phyloP scores from a whole-genome alignment of 1,284 basidiomycete species.

The Apiotrichum gamsii region DNA sequence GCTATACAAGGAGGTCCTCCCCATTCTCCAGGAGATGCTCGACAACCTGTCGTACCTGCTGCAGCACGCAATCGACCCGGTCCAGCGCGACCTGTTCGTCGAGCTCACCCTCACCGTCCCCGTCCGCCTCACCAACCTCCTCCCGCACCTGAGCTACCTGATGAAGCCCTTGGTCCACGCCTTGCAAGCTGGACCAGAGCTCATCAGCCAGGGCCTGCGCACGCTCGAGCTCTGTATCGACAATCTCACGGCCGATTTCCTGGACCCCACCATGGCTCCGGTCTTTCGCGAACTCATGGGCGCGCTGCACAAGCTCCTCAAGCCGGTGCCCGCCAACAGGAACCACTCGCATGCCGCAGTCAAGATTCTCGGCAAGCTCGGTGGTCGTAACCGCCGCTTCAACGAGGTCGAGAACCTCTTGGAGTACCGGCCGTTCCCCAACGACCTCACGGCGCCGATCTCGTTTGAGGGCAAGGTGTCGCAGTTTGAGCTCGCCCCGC shows the following conservation, averaged over 20 bases:
- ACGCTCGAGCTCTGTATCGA: conserved; percentile 99
- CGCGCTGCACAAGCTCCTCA: conserved; percentile 82
- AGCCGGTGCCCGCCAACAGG: conserved; percentile 84
- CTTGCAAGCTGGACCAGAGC: conserved; percentile 76
- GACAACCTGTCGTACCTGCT: conserved; percentile 89
- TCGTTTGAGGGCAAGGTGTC: conserved; percentile 68
- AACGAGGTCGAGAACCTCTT: conserved; percentile 75
- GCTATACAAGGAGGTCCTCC: conserved; percentile 93
- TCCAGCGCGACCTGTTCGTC: conserved; percentile 81
- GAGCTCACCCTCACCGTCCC: conserved; percentile 97
- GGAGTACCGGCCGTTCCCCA: conserved; percentile 63
- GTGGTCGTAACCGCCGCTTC: conserved; percentile 85
- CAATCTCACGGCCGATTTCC: conserved; percentile 95
- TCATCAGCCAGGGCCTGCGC: conserved; percentile 91
- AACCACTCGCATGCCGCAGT: conserved; percentile 92
- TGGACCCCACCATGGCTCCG: conserved; percentile 92
- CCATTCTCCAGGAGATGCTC: conserved; percentile 92
- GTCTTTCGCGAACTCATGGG: conserved; percentile 92
- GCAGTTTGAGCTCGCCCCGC: conserved; percentile 64
- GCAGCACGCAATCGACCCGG: conserved; percentile 65
- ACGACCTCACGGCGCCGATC: conserved; percentile 62
- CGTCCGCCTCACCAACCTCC: conserved; percentile 86
- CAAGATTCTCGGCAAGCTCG: conserved; percentile 93
- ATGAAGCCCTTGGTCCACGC: conserved; percentile 96
- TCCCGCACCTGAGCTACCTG: conserved; percentile 90